Base-by-base conservation (phyloP, 2,329 filamentous ascomycete genomes). In the Coniosporium tulheliwenetii region DNA sequence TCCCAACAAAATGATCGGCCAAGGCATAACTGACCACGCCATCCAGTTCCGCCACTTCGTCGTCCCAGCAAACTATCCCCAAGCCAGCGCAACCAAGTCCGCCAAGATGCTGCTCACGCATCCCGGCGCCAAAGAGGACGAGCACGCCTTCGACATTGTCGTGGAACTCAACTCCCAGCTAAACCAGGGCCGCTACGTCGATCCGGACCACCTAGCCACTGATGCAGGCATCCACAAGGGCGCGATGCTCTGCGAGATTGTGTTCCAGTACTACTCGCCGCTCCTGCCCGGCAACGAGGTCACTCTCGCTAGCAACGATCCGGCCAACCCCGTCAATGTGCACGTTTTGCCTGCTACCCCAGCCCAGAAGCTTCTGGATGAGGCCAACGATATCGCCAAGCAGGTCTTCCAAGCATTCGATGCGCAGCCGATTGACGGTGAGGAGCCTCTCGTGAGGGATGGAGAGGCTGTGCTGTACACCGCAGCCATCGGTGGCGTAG, bases 41-140 rank as follows among this genome's bases (percentile, higher is more conserved):
- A 59, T 54, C 43, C 34, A 29, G 3, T 41, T 61, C 8, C 44
- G 61, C 5, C 37, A 29, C 2, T 60, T 63, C 39, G 48, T 46
- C 0, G 46, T 62, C 19, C 50, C 56, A 2, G 58, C 58, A 0
- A 39, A 14, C 3, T 19, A 30, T 8, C 43, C 50, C 2, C 44
- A 50, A 16, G 16, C 51, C 1, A 37, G 35, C 34, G 58, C 58
- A 5, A 58, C 57, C 0, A 60, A 58, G 5, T 59, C 46, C 19
- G 49, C 42, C 12, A 57, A 50, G 38, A 54, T 59, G 32, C 54
- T 53, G 7, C 55, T 58, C 38, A 50, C 58, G 1, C 16, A 43
- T 3, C 50, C 48, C 39, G 41, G 46, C 43, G 15, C 44, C 14
- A 44, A 13, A 34, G 16, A 10, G 14, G 46, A 37, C 3, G 51